Evolutionary conservation across 495 filamentous ascomycete species (phyloP).

Genomic region (Penicillium samsonianum): DNA sequence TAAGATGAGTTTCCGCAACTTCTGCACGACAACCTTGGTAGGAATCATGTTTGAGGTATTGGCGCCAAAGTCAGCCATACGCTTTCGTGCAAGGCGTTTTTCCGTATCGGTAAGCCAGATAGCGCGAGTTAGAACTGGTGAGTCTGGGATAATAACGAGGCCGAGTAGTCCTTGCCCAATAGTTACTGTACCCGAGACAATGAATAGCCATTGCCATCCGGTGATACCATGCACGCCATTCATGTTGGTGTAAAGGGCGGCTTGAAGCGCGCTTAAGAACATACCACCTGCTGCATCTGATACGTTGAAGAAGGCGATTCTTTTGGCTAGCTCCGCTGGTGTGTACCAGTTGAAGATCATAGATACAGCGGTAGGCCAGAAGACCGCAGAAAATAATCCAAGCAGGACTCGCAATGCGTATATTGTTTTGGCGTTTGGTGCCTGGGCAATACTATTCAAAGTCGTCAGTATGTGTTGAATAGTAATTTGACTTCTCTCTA

Average conservation of each 20-base stretch:
- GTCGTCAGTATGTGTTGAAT: not conserved
- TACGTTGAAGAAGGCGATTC: constrained; percentile 23
- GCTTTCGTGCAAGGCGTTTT: constrained; percentile 11
- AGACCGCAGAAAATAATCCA: constrained; percentile 22
- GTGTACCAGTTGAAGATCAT: constrained; percentile 28
- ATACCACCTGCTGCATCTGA: constrained; percentile 21
- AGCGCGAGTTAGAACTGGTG: constrained; percentile 19
- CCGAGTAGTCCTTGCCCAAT: constrained; percentile 20
- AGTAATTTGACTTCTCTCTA: not conserved
- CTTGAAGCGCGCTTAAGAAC: constrained; percentile 22
- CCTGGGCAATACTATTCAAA: constrained; percentile 7
- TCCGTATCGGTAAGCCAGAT: constrained; percentile 21
- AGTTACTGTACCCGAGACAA: constrained; percentile 22
- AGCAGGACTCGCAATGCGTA: constrained; percentile 22
- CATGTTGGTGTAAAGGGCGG: constrained; percentile 22
- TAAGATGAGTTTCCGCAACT: constrained; percentile 8
- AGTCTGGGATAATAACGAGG: constrained; percentile 21
- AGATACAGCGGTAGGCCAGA: constrained; percentile 20
- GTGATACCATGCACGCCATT: constrained; percentile 19
- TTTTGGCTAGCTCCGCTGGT: constrained; percentile 18
- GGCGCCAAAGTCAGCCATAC: constrained; percentile 18
- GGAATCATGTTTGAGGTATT: constrained; percentile 22
- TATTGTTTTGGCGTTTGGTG: constrained; percentile 17
- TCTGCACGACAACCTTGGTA: constrained; percentile 9
- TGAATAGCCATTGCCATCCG: constrained; percentile 28